These are phyloP conservation scores for Paramecium tetraurelia DNA, from an alignment of 73 alveolate species.

Conservation along the genomic window DNA sequence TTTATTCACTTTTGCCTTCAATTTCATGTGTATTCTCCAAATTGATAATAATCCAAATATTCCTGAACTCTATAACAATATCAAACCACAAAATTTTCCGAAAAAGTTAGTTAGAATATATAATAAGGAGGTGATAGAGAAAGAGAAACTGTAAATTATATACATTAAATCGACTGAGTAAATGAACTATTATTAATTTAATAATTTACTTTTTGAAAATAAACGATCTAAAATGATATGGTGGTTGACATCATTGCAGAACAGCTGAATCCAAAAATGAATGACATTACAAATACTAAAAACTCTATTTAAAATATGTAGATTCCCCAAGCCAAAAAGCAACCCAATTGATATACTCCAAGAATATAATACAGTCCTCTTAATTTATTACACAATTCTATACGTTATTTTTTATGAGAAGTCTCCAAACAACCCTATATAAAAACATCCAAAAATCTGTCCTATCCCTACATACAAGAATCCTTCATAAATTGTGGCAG, in stretches of 20 bases:
- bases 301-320: not conserved
- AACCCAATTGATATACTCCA: conserved; percentile 33
- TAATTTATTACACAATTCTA: not conserved
- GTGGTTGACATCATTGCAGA: conserved; percentile 4
- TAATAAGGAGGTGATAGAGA: not conserved
- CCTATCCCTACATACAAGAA: conserved; percentile 32
- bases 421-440: conserved; percentile 27
- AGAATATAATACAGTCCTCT: not conserved
- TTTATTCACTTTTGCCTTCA: not conserved
- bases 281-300: not conserved
- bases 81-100: not conserved
- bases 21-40: not conserved
- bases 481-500: not conserved
- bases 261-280: not conserved
- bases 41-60: not conserved
- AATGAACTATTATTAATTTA: not conserved
- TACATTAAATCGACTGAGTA: conserved; percentile 9
- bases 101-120: not conserved
- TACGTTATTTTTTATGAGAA: not conserved
- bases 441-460: not conserved
- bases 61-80: conserved; percentile 37
- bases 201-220: not conserved
- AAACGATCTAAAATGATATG: not conserved
- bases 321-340: not conserved
- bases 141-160: not conserved